Evolutionary conservation across 164 flowering plant genomes (phyloP), one percentile per base, ranked within the genome.

Genomic region (Vitis rotundifolia): DNA sequence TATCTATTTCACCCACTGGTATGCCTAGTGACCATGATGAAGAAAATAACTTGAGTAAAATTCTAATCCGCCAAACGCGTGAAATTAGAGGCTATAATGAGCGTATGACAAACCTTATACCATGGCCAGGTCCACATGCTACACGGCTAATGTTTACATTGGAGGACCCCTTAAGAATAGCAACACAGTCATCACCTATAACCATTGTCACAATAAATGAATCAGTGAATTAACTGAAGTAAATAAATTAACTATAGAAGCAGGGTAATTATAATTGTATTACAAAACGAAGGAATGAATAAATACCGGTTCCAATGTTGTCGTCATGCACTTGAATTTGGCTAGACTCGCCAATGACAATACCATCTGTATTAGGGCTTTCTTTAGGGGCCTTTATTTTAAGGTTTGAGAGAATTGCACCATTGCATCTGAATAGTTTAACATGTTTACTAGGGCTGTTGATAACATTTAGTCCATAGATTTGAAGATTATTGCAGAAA

Each of bases 171-270:
- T 56, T 56, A 12, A 59, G 76, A 11, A 86, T 79, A 0, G 87
- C 81, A 61, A 86, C 13, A 57, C 90, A 86, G 14, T 86, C 87
- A 71, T 84, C 87, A 53, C 90, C 87, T 86, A 44, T 22, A 66
- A 13, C 5, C 44, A 37, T 37, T 0, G 44, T 37, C 7, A 37
- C 7, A 37, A 6, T 6, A 37, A 37, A 37, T 22, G 44, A 37
- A 37, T 37, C 5, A 37, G 3, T 37, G 26, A 22, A 22, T 22
- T 22, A 22, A 22, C 26, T 22, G 2, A 22, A 22, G 26, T 22
- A 22, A 37, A 37, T 37, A 37, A 37, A 37, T 37, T 37, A 37
- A 37, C 6, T 37, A 37, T 37, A 37, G 5, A 22, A 1, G 26
- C 26, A 22, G 26, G 26, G 2, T 22, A 37, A 37, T 5, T 37